Evolutionary conservation across 768 basidiomycete species (phyloP).

Genomic region (Lactifluus hygrophoroides): DNA sequence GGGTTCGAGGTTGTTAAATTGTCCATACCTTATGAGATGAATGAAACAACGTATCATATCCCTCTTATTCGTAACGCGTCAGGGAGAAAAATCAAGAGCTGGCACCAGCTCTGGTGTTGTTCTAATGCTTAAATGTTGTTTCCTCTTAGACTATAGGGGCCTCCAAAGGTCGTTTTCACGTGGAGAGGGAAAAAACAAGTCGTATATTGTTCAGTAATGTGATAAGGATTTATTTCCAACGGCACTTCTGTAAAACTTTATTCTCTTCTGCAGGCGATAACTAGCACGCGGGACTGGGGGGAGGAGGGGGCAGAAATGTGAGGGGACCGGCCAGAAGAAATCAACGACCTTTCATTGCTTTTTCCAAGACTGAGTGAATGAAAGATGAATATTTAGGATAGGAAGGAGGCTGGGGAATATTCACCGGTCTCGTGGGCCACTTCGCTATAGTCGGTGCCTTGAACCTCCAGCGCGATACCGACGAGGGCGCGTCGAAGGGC

Average conservation of each 20-base stretch:
- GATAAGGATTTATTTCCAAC: constrained; percentile 17
- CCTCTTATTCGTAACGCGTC: not conserved
- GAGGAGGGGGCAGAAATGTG: not conserved
- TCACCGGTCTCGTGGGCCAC: constrained; percentile 62
- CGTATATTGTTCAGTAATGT: constrained; percentile 14
- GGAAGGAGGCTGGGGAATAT: constrained; percentile 22
- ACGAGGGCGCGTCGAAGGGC: constrained; percentile 63
- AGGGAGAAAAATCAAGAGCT: not conserved
- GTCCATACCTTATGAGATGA: constrained; percentile 14
- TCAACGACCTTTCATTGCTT: constrained; percentile 23
- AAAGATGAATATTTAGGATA: not conserved
- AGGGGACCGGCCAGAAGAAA: not conserved
- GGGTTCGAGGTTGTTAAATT: not conserved
- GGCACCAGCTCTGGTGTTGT: not conserved
- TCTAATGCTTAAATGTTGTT: not conserved
- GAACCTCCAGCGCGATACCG: constrained; percentile 75
- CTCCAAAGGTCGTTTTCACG: not conserved
- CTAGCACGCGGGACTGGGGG: not conserved
- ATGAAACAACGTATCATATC: constrained; percentile 5
- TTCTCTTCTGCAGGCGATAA: constrained; percentile 19
- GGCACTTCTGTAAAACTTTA: constrained; percentile 24
- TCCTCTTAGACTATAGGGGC: not conserved
- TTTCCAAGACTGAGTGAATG: constrained; percentile 23
- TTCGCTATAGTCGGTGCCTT: constrained; percentile 74
- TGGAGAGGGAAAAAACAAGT: not conserved